phyloP scores from a whole-genome alignment of 2,329 filamentous ascomycete species.

The Endothia cerciana region DNA sequence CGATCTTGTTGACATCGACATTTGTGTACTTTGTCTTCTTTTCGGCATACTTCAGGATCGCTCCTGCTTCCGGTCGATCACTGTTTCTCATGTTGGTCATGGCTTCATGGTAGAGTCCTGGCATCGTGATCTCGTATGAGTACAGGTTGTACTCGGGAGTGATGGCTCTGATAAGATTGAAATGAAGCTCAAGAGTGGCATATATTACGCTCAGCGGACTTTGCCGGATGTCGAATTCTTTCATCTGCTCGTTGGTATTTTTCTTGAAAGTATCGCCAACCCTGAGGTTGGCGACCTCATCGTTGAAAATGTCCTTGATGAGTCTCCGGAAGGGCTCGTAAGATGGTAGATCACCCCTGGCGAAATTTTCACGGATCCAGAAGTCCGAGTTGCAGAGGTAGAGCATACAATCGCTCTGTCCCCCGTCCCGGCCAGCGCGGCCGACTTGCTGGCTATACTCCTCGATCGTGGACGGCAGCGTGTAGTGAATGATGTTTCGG shows the following conservation, averaged over 20 bases:
- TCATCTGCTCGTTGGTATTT: conserved; percentile 49
- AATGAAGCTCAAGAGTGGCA: conserved; percentile 63
- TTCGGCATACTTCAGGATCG: conserved; percentile 46
- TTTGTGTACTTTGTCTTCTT: conserved; percentile 47
- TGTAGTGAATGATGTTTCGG: conserved; percentile 58
- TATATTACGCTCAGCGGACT: conserved; percentile 58
- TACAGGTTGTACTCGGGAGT: conserved; percentile 63
- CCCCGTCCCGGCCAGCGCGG: conserved; percentile 58
- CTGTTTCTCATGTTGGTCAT: conserved; percentile 40
- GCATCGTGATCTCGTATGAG: conserved; percentile 46
- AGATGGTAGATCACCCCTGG: conserved; percentile 62
- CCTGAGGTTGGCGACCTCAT: conserved; percentile 36
- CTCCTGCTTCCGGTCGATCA: conserved; percentile 45
- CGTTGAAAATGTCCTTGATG: conserved; percentile 55
- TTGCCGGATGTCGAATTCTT: conserved; percentile 56
- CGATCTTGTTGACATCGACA: conserved; percentile 52
- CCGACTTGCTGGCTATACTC: conserved; percentile 63
- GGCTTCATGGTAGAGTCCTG: conserved; percentile 36
- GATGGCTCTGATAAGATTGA: conserved; percentile 57
- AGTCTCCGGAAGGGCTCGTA: conserved; percentile 50
- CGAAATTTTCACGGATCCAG: conserved; percentile 62
- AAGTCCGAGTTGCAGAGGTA: conserved; percentile 62
- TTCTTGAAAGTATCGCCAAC: conserved; percentile 51
- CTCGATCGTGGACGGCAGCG: conserved; percentile 55
- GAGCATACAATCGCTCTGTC: conserved; percentile 58